Evolutionary conservation across 768 basidiomycete species (phyloP), one percentile per base, ranked within the genome.

Genomic region (Trametes sanguinea): DNA sequence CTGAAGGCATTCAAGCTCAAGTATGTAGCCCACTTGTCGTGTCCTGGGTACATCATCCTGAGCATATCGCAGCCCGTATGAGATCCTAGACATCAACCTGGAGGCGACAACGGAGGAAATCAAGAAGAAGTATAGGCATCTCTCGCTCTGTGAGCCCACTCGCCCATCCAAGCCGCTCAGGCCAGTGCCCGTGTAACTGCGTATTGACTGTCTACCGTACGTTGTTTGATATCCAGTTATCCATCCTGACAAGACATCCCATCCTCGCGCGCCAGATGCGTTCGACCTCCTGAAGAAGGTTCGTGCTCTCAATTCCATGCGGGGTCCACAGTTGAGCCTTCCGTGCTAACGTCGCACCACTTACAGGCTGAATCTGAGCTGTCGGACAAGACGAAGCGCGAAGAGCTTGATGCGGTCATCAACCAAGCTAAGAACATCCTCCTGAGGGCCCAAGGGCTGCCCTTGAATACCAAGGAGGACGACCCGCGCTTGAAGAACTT

Each of bases 201-300:
- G 45, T 60, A 65, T 64, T 65, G 64, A 67, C 61, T 30, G 39
- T 30, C n/a, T 3, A 51, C 50, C 51, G 80, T 81, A 81, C 80
- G 79, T 82, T 78, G 64, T 74, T 57, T 72, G 63, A 74, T 67
- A 68, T 64, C 64, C 73, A 94, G 92, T 97, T 76, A 98, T 99
- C 71, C 97, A 99, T 81, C 97, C 97, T 64, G 97, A 99, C 81
- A 99, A 98, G 82, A 90, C 90, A 69, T 79, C 91, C 72, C 93
- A 97, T 76, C 80, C 84, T 32, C 85, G 87, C 69, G 92, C 93
- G 53, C 89, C 93, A 68, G 93, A 97, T 76, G 95, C 95, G 1
- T 97, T 97, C 72, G 94, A 96, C 74, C 71, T 94, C 37, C 81
- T 97, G 50, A 97, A 97, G 80, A 96, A 97, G 85, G 93, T 90